Conservation (phyloP, 2,329 filamentous ascomycete species). For the Myriosclerotinia curreyana region DNA sequence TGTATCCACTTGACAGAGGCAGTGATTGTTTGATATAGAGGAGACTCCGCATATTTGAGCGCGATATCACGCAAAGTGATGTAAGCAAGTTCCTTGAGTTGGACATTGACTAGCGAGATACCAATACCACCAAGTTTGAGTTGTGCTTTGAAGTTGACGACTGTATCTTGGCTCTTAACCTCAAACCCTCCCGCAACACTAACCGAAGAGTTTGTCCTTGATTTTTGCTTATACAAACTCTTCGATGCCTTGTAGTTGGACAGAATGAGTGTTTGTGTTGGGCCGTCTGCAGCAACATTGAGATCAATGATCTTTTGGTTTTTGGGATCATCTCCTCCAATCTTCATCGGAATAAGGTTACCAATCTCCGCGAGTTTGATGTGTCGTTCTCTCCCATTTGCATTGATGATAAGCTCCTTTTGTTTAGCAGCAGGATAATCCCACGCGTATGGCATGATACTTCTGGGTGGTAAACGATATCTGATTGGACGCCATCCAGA, state of each 20-base stretch:
- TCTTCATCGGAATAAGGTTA: constrained; percentile 91
- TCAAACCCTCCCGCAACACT: constrained; percentile 73
- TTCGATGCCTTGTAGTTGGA: constrained; percentile 92
- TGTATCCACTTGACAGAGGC: constrained; percentile 97
- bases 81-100: constrained; percentile 89
- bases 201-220: constrained; percentile 50
- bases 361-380: constrained; percentile 96
- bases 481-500: constrained; percentile 90
- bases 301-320: constrained; percentile 89
- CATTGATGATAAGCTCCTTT: constrained; percentile 83
- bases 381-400: constrained; percentile 77
- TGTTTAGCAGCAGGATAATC: constrained; percentile 97
- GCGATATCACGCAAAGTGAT: constrained; percentile 89
- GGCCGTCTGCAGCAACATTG: constrained; percentile 91
- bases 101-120: constrained; percentile 87
- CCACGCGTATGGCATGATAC: constrained; percentile 99
- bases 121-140: constrained; percentile 87
- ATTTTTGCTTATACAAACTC: constrained; percentile 75
- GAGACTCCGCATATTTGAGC: constrained; percentile 89
- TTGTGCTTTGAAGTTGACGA: constrained; percentile 84
- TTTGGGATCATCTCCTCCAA: constrained; percentile 51
- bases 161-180: constrained; percentile 86
- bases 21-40: constrained; percentile 86
- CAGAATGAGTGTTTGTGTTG: constrained; percentile 88
- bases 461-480: constrained; percentile 86